Base-by-base conservation (phyloP, 2,329 filamentous ascomycete genomes). In the Stachybotrys chartarum region DNA sequence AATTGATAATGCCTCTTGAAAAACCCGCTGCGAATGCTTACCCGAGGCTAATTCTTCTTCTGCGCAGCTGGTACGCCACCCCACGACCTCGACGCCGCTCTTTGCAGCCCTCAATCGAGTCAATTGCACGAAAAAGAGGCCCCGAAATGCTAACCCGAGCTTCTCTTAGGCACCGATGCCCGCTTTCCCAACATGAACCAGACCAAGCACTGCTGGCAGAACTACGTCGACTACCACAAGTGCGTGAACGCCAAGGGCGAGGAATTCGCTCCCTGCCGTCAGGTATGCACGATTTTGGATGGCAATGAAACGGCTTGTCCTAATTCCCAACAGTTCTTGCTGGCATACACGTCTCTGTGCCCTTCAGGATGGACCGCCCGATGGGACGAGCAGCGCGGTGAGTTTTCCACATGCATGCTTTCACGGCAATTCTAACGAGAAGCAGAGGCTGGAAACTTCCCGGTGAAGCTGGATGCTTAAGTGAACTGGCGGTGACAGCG, bases 201-300 rank as follows among this genome's bases (percentile, higher is more conserved):
- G 81, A 88, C 92, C 79, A 97, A 97, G 88, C 92, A 99, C 86
- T 99, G 94, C 90, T 99, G 94, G 94, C 95, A 99, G 78, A 99
- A 99, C 85, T 99, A 99, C 80, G 94, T 99, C 81, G 94, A 99
- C 78, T 97, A 99, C 84, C 90, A 99, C 87, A 99, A 99, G 85
- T 99, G 94, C 83, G 91, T 97, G 77, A 81, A 87, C 73, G 93
- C 92, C 78, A 97, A 97, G 85, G 93, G 93, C 77, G 93, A 97
- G 82, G 92, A 97, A 73, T 97, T 97, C 76, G 87, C 90, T 68
- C 93, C 93, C 63, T 97, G 93, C 88, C 88, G 87, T 71, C 92
- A 97, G 88, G 92, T 96, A 86, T 63, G 74, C 56, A 39, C n/a
- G 24, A 24, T 24, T 42, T 17, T 31, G 49, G n/a, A 45, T 16